Conservation (phyloP, 2,329 filamentous ascomycete species). For the Aureobasidium sp. region DNA sequence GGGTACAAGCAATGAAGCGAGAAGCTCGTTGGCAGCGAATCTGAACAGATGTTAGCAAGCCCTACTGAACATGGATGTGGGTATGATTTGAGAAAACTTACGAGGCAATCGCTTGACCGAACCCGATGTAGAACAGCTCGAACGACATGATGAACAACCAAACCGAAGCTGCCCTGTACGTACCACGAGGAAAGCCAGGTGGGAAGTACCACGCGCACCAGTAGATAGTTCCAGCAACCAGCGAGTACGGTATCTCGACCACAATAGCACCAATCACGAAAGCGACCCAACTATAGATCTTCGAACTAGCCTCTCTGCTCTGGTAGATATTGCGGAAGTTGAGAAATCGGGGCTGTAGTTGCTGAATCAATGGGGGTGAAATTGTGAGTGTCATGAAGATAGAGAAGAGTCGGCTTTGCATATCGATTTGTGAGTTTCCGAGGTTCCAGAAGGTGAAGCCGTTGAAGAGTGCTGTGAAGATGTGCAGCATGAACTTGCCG, state of each 20-base stretch:
- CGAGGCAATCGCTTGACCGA: conserved; percentile 56
- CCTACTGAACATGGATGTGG: conserved; percentile 23
- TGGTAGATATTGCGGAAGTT: conserved; percentile 60
- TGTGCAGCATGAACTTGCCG: conserved; percentile 66
- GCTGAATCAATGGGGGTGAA: conserved; percentile 65
- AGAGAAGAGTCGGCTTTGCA: conserved; percentile 56
- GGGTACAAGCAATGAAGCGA: conserved; percentile 64
- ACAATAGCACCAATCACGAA: conserved; percentile 60
- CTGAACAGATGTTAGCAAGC: conserved; percentile 51
- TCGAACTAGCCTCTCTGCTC: conserved; percentile 65
- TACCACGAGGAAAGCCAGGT: conserved; percentile 30
- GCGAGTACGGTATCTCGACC: conserved; percentile 62
- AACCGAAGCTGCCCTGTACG: conserved; percentile 52
- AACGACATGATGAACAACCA: conserved; percentile 65
- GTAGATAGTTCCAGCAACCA: conserved; percentile 45
- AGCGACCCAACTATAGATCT: conserved; percentile 71
- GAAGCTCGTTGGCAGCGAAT: conserved; percentile 48
- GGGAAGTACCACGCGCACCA: conserved; percentile 55
- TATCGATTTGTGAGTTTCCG: conserved; percentile 23
- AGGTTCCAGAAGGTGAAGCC: conserved; percentile 60
- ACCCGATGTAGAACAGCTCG: conserved; percentile 63
- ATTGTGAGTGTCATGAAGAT: conserved; percentile 73
- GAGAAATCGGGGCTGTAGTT: conserved; percentile 67
- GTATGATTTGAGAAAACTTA: conserved; percentile 29
- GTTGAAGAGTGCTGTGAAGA: conserved; percentile 80